Base-by-base conservation (phyloP, 768 basidiomycete species). In the Pisolithus orientalis region DNA sequence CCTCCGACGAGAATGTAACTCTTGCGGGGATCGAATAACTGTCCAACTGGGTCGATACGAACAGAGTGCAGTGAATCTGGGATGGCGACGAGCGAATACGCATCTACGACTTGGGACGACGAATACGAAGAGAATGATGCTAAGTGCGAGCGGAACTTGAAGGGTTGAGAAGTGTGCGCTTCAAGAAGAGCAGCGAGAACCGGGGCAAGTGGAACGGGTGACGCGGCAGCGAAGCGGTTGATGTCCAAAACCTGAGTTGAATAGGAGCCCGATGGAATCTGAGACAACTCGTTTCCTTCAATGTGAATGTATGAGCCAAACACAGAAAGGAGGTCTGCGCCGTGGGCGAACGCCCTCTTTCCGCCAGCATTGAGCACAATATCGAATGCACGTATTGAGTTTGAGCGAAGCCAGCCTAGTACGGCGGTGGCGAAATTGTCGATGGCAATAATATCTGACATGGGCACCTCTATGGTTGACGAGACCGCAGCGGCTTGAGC, bases 11-110 rank as follows among this genome's bases (percentile, higher is more conserved):
- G 53, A 11, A 64, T 28, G 50, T 64, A 64, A 16, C 55, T 57
- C 57, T 64, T 64, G 44, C 55, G 58, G 17, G 68, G 61, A 43
- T 69, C 53, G 45, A 70, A 70, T 11, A 70, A 53, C 45, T 67
- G 62, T 14, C 59, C 59, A 1, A 53, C 31, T 10, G 65, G 61
- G 29, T 67, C 63, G 24, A 66, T 47, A 39, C 65, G 61, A 34
- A 59, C 43, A 6, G 32, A 9, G 21, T 13, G 38, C 14, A 10
- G n/a, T 0, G 17, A 14, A 31, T 57, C 53, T 0, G 65, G 62
- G 25, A 60, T 38, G 16, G 65, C 48, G 14, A 66, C 56, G 16
- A 62, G 7, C 6, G 55, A 53, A 48, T 63, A 50, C 5, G 48
- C 38, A 28, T 44, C 50, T 2, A 51, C 46, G 4, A 49, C 17